Evolutionary conservation across 2,329 filamentous ascomycete genomes (phyloP), one percentile per base, ranked within the genome.

Genomic region (Cryphonectria radicalis): DNA sequence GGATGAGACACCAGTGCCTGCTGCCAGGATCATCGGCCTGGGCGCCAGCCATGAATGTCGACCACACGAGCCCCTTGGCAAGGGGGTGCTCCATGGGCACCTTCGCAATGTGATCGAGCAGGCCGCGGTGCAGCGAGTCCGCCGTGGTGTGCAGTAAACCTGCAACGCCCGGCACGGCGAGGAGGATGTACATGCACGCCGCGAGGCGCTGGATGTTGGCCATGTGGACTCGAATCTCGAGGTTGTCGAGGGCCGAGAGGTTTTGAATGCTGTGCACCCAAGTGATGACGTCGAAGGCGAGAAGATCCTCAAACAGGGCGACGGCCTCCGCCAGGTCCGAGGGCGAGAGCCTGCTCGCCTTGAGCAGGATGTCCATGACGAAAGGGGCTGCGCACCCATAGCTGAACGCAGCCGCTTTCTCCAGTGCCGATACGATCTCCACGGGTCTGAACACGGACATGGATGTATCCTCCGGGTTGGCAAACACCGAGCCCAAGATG

Each of bases 31-130:
- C 81, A 60, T 80, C 81, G 0, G 84, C 83, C 68, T 87, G 86
- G 0, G 86, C 87, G 1, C 87, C 87, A 7, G 84, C 85, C 7
- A 89, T 81, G 68, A 90, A 89, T 0, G 87, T 84, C 0, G 87
- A 86, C 87, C 86, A 89, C 0, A 84, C 83, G 4, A 86, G 87
- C 0, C 85, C 86, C 74, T 89, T 89, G 79, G 88, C 84, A 28
- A 88, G 83, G 1, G 82, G 80, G 63, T 89, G 85, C 2, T 84
- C 80, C 11, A 84, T 81, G 0, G 83, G 82, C 2, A 90, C 83
- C 55, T 78, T 79, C 0, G 82, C 82, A 4, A 89, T 78, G 37
- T 87, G 83, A 3, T 81, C 70, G 8, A 87, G 80, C 1, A 88
- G 80, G 35, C 87, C 84, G 2, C 80, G 73, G 19, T 83, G 83